These are phyloP conservation scores for Staphylotrichum tortipilum DNA, from an alignment of 495 filamentous ascomycete species.

Conservation along the genomic window DNA sequence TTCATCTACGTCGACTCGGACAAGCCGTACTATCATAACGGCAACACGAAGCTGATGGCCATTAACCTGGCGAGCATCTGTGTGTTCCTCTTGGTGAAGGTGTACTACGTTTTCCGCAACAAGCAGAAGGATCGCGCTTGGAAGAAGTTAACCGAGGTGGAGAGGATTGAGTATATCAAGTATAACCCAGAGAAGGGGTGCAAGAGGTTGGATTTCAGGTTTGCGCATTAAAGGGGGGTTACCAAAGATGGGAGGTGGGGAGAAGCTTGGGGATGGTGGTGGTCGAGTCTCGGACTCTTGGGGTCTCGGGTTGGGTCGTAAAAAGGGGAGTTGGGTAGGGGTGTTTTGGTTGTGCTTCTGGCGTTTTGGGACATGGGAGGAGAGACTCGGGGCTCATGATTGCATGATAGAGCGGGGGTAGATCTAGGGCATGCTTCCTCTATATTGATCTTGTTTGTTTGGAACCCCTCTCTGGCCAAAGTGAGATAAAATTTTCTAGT, in stretches of 20 bases:
- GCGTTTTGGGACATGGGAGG: too few species aligned
- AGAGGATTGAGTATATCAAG: constrained; percentile 54
- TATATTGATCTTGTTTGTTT: too few species aligned
- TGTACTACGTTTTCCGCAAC: constrained; percentile 58
- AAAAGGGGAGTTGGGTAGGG: too few species aligned
- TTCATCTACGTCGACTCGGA: constrained; percentile 54
- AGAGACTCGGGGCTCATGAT: too few species aligned
- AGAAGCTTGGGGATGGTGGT: too few species aligned
- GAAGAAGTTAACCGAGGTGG: constrained; percentile 53
- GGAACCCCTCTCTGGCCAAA: too few species aligned
- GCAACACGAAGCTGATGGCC: constrained; percentile 56
- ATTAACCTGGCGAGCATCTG: constrained; percentile 46
- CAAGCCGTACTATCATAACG: constrained; percentile 55
- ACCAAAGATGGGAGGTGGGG: background rate
- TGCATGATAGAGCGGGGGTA: too few species aligned
- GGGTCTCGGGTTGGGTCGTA: too few species aligned
- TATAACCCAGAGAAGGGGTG: constrained; percentile 61
- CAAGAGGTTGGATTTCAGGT: constrained; percentile 55
- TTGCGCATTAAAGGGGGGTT: constrained; percentile 28
- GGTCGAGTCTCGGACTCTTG: too few species aligned
- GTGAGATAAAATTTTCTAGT: too few species aligned
- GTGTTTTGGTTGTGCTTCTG: too few species aligned
- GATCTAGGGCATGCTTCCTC: too few species aligned
- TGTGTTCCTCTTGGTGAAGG: constrained; percentile 48
- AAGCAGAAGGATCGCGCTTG: constrained; percentile 25